Evolutionary conservation across 441 rosid species (phyloP).

Genomic region (Brassica balearica): DNA sequence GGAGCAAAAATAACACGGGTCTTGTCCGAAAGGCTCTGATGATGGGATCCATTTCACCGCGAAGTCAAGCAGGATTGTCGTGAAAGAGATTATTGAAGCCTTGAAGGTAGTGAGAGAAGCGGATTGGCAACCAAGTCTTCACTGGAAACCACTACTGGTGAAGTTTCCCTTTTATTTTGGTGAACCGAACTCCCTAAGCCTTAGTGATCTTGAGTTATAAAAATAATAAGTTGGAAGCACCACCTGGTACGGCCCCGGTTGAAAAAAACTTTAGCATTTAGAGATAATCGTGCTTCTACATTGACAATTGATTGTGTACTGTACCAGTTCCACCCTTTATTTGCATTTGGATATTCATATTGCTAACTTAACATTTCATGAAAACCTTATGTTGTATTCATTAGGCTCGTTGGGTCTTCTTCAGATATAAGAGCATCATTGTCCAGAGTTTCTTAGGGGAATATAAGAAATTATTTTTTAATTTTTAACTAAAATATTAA

Average conservation of each 20-base stretch:
- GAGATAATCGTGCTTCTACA: slow-evolving; percentile 12
- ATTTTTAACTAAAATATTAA: too few species aligned
- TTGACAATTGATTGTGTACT: slow-evolving; percentile 20
- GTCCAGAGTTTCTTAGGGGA: too few species aligned
- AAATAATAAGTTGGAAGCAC: not conserved
- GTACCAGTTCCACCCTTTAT: slow-evolving; percentile 1
- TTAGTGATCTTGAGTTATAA: not conserved
- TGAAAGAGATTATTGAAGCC: too few species aligned
- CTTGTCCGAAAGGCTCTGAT: not conserved
- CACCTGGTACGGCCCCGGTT: not conserved
- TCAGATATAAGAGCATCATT: too few species aligned
- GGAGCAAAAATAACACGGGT: not conserved
- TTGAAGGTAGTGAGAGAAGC: too few species aligned
- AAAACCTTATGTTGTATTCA: not conserved
- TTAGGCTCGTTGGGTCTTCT: not conserved
- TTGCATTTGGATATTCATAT: slow-evolving; percentile 2
- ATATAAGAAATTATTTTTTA: too few species aligned
- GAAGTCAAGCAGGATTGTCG: not conserved
- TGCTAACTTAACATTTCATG: not conserved
- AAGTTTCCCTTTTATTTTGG: not conserved
- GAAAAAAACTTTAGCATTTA: not conserved
- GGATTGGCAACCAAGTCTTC: too few species aligned
- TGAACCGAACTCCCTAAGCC: not conserved
- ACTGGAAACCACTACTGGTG: not conserved
- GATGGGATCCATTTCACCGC: not conserved